Evolutionary conservation across 148 eudicot species (phyloP).

Genomic region (Fallopia convolvulus): DNA sequence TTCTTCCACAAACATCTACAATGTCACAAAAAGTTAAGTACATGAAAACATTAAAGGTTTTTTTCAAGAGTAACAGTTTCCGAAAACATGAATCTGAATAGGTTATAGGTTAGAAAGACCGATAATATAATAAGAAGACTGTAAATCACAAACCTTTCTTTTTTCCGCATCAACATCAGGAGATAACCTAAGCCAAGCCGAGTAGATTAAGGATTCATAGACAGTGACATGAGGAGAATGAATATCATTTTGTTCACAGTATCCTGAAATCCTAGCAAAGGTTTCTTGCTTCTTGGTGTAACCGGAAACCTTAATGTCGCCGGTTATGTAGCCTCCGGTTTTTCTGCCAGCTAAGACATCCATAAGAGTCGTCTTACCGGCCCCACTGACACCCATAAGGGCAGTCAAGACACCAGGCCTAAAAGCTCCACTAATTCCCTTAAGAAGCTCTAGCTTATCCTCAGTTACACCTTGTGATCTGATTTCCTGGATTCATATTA

Average conservation of each 20-base stretch:
- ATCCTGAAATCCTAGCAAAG: slow-evolving; percentile 78
- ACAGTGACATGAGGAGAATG: slow-evolving; percentile 85
- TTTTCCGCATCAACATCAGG: slow-evolving; percentile 45
- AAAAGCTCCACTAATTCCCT: slow-evolving; percentile 71
- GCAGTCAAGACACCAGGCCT: slow-evolving; percentile 81
- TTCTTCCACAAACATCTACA: slow-evolving; percentile 48
- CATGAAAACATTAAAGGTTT: neutral
- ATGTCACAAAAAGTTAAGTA: neutral
- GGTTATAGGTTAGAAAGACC: too few species aligned
- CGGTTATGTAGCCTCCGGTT: slow-evolving; percentile 75
- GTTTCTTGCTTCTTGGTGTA: slow-evolving; percentile 73
- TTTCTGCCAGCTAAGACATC: slow-evolving; percentile 88
- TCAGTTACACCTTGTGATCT: slow-evolving; percentile 47
- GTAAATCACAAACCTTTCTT: slow-evolving; percentile 32
- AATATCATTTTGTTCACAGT: slow-evolving; percentile 77
- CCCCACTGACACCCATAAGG: slow-evolving; percentile 84
- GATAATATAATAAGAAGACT: neutral
- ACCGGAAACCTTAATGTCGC: slow-evolving; percentile 62
- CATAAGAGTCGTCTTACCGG: slow-evolving; percentile 89
- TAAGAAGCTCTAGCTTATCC: slow-evolving; percentile 53
- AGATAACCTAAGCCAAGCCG: slow-evolving; percentile 74
- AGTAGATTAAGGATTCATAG: slow-evolving; percentile 60
- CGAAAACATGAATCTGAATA: too few species aligned
- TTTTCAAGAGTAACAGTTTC: too few species aligned
- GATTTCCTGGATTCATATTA: slow-evolving; percentile 44